Percentiles rank a stretch among this genome's conserved stretches.
phyloP scores from a whole-genome alignment of 768 basidiomycete genomes.

The Botryobasidium botryosum region DNA sequence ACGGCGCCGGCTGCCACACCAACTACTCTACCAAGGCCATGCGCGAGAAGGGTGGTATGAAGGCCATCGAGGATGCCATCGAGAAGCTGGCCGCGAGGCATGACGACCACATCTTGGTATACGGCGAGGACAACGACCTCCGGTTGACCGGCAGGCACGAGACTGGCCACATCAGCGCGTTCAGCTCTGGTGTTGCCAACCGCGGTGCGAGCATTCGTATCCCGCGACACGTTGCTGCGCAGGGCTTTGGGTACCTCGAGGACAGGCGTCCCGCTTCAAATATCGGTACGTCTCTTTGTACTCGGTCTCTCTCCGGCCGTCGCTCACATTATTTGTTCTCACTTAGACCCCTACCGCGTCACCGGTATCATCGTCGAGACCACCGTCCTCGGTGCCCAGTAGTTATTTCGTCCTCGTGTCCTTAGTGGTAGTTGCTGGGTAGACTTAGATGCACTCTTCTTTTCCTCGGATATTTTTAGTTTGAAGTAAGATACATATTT shows the following conservation, averaged over 20 bases:
- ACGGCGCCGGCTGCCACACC: conserved; percentile 97
- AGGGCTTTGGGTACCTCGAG: conserved; percentile 92
- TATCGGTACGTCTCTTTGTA: conserved; percentile 54
- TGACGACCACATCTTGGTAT: conserved; percentile 90
- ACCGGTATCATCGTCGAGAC: conserved; percentile 82
- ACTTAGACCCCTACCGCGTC: conserved; percentile 82
- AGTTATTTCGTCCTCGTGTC: too few relatives aligned
- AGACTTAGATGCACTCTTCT: too few relatives aligned
- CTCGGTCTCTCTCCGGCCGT: conserved; percentile 1
- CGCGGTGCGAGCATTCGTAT: conserved; percentile 95
- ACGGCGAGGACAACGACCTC: conserved; percentile 95
- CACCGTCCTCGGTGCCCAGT: too few relatives aligned
- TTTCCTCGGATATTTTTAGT: too few relatives aligned
- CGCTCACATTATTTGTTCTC: conserved; percentile 9
- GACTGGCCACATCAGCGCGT: conserved; percentile 82
- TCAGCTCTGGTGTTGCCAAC: conserved; percentile 93
- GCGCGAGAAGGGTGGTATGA: conserved; percentile 89
- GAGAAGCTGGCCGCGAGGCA: conserved; percentile 85
- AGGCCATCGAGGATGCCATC: conserved; percentile 81
- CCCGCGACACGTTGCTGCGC: conserved; percentile 78
- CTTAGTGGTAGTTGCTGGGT: too few relatives aligned
- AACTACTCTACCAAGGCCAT: conserved; percentile 93
- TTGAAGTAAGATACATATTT: too few relatives aligned
- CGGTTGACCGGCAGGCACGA: conserved; percentile 94
- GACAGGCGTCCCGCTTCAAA: conserved; percentile 97